Conservation (phyloP, 345 rosid genomes). For the Arabis alpina region DNA sequence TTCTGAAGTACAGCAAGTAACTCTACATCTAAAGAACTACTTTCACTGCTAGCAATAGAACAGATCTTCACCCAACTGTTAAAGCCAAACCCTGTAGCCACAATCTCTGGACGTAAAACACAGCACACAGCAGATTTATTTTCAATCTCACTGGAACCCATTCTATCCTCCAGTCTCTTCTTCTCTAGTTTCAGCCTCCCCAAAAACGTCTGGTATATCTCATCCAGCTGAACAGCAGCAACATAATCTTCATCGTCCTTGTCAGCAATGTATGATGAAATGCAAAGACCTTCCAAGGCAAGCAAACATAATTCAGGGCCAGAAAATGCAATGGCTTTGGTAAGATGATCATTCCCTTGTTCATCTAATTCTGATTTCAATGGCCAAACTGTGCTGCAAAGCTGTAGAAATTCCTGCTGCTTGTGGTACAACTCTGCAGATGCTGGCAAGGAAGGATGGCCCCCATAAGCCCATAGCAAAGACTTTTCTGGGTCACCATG, state of each 20-base stretch:
- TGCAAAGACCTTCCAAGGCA: slow-evolving; percentile 84
- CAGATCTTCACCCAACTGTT: slow-evolving; percentile 61
- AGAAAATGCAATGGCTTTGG: slow-evolving; percentile 52
- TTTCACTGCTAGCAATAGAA: slow-evolving; percentile 59
- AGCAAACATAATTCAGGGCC: slow-evolving; percentile 63
- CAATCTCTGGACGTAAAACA: slow-evolving; percentile 53
- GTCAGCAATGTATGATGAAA: slow-evolving; percentile 66
- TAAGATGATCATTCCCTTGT: slow-evolving; percentile 49
- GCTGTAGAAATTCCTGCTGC: slow-evolving; percentile 58
- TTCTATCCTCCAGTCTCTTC: slow-evolving; percentile 47
- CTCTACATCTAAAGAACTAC: slow-evolving; percentile 73
- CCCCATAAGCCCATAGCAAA: slow-evolving; percentile 88
- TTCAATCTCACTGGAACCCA: slow-evolving; percentile 38
- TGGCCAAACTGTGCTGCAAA: slow-evolving; percentile 74
- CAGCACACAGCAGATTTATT: slow-evolving; percentile 50
- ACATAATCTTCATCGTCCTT: slow-evolving; percentile 47
- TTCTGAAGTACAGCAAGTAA: slow-evolving; percentile 68
- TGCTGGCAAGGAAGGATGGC: slow-evolving; percentile 80
- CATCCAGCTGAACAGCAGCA: slow-evolving; percentile 58
- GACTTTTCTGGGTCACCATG: slow-evolving; percentile 58
- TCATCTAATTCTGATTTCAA: slow-evolving; percentile 40
- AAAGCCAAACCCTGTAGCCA: slow-evolving; percentile 54
- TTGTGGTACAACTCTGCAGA: slow-evolving; percentile 56
- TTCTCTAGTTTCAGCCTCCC: slow-evolving; percentile 68
- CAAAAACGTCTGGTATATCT: slow-evolving; percentile 69